phyloP scores from a whole-genome alignment of 352 stramenopile genomes.

The Phytophthora uliginosa region DNA sequence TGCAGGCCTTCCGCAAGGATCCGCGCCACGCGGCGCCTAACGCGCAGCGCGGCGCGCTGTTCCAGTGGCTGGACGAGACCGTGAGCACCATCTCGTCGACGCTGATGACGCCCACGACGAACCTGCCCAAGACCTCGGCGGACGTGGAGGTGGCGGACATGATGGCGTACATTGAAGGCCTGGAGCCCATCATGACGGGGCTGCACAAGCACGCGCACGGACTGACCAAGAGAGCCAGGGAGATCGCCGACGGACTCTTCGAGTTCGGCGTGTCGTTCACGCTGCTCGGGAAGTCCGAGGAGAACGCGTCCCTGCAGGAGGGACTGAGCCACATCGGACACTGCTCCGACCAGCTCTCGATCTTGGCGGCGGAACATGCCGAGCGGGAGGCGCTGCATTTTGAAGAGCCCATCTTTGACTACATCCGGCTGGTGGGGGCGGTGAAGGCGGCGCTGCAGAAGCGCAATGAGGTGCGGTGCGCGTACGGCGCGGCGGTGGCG shows the following conservation, averaged over 20 bases:
- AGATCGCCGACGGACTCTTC: constrained; percentile 97
- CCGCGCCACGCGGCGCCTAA: constrained; percentile 59
- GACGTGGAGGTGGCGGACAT: constrained; percentile 97
- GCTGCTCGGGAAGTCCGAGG: constrained; percentile 94
- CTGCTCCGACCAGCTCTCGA: constrained; percentile 93
- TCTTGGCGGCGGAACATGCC: constrained; percentile 93
- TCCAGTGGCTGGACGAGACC: constrained; percentile 92
- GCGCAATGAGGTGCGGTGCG: constrained; percentile 93
- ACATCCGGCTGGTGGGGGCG: constrained; percentile 96
- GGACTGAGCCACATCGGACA: constrained; percentile 94
- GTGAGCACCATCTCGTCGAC: constrained; percentile 87
- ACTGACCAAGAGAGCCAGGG: constrained; percentile 94
- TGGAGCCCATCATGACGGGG: constrained; percentile 97
- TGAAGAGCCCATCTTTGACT: constrained; percentile 97
- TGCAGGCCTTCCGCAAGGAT: constrained; percentile 73
- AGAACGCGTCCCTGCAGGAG: constrained; percentile 93
- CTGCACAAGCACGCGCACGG: constrained; percentile 95
- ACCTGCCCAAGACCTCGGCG: constrained; percentile 88
- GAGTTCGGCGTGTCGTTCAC: constrained; percentile 98
- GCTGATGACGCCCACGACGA: constrained; percentile 55
- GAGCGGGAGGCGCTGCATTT: constrained; percentile 95
- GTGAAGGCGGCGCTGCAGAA: constrained; percentile 95
- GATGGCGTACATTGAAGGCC: constrained; percentile 95
- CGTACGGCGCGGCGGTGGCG: constrained; percentile 87
- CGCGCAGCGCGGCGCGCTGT: constrained; percentile 68